A percentile compares a stretch with the other conserved stretches of the same genome.
Evolutionary conservation across 1,284 basidiomycete genomes (phyloP).

Genomic region (Wallemia hederae): DNA sequence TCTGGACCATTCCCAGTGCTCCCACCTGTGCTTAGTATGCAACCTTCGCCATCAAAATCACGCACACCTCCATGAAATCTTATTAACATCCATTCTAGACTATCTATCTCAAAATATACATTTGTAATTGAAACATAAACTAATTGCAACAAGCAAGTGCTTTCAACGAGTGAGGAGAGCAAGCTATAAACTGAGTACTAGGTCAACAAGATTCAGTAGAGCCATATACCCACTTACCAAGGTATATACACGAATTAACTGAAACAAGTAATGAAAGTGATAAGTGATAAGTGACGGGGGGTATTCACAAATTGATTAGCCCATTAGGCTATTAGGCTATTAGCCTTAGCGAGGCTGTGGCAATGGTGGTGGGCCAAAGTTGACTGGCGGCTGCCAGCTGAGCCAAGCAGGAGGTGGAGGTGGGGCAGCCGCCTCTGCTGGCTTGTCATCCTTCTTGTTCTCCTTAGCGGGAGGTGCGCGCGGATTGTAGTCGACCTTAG

Average conservation of each 20-base stretch:
- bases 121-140: not conserved
- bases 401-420: conserved; percentile 1
- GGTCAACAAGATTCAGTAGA: not conserved
- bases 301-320: not conserved
- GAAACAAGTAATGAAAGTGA: not conserved
- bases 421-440: not conserved
- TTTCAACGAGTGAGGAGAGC: not conserved
- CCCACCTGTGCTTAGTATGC: no score
- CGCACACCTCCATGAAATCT: no score
- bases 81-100: no score
- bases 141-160: not conserved
- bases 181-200: not conserved
- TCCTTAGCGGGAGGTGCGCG: not conserved
- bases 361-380: not conserved
- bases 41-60: no score
- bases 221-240: not conserved
- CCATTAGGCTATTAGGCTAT: no score
- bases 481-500: not conserved
- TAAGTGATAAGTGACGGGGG: no score
- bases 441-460: not conserved
- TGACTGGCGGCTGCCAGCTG: not conserved
- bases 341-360: not conserved
- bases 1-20: no score
- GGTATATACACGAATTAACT: not conserved
- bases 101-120: not conserved